Conservation (phyloP, 2,329 filamentous ascomycete genomes). For the Ophiostoma novo-ulmi region DNA sequence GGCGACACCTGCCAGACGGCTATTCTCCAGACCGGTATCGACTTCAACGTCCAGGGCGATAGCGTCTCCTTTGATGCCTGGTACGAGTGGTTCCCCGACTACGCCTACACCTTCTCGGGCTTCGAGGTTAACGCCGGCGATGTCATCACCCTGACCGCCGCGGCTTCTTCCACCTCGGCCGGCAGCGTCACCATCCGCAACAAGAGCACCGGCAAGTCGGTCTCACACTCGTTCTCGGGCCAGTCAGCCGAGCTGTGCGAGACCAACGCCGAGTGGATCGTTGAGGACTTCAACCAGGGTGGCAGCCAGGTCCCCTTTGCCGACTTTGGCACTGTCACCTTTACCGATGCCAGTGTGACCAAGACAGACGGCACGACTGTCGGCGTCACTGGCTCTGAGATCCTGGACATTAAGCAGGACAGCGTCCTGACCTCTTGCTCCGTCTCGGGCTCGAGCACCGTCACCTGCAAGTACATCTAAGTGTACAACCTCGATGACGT, state of each 20-base stretch:
- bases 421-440: slow-evolving; percentile 28
- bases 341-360: slow-evolving; percentile 39
- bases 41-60: slow-evolving; percentile 25
- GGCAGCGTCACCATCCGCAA: slow-evolving; percentile 29
- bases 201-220: slow-evolving; percentile 41
- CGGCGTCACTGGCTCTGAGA: slow-evolving; percentile 40
- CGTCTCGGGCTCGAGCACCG: slow-evolving; percentile 25
- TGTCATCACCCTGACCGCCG: slow-evolving; percentile 31
- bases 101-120: slow-evolving; percentile 31
- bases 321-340: slow-evolving; percentile 36
- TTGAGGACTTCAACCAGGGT: slow-evolving; percentile 32
- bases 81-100: slow-evolving; percentile 35
- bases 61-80: slow-evolving; percentile 29
- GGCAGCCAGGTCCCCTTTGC: slow-evolving; percentile 31
- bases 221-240: slow-evolving; percentile 40
- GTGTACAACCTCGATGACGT: not conserved
- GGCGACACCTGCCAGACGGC: slow-evolving; percentile 31
- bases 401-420: slow-evolving; percentile 31
- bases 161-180: slow-evolving; percentile 36
- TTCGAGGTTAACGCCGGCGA: slow-evolving; percentile 32
- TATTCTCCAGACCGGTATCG: slow-evolving; percentile 33
- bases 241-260: slow-evolving; percentile 35
- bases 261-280: slow-evolving; percentile 33
- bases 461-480: slow-evolving; percentile 42
- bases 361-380: slow-evolving; percentile 32